Percentiles rank a stretch among this genome's conserved stretches.
Conservation (phyloP, 139 green algal genomes). For the Spirogloea muscicola region DNA sequence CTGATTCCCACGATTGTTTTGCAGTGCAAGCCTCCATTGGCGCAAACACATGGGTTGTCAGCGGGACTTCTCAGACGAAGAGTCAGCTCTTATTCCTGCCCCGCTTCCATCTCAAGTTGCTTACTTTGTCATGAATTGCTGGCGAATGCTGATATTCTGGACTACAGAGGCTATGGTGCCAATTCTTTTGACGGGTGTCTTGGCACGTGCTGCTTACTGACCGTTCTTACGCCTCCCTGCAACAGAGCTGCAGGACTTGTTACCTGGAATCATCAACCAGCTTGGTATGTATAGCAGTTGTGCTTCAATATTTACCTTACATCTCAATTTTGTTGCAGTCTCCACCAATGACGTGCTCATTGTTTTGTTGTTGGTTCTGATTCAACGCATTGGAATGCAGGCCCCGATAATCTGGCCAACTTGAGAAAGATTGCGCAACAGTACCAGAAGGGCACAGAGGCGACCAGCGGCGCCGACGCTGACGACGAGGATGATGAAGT, state of each 20-base stretch:
- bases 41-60: slow-evolving; percentile 99
- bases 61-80: slow-evolving; percentile 78
- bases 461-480: slow-evolving; percentile 51
- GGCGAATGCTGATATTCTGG: too few relatives aligned
- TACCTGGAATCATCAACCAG: slow-evolving; percentile 81
- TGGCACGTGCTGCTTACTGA: too few relatives aligned
- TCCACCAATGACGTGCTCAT: too few relatives aligned
- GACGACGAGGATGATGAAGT: slow-evolving; percentile 81
- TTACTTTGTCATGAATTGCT: slow-evolving; percentile 17
- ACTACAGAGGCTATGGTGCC: too few relatives aligned
- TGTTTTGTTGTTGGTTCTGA: too few relatives aligned
- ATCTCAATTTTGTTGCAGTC: too few relatives aligned
- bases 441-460: slow-evolving; percentile 45
- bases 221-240: too few relatives aligned
- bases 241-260: slow-evolving; percentile 75
- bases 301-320: too few relatives aligned
- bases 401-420: slow-evolving; percentile 70
- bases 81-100: slow-evolving; percentile 52
- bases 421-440: slow-evolving; percentile 77
- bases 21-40: slow-evolving; percentile 97
- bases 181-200: too few relatives aligned
- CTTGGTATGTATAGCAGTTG: slow-evolving; percentile 67
- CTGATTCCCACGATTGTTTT: neutral
- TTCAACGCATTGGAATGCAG: too few relatives aligned
- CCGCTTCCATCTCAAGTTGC: slow-evolving; percentile 1